Base-by-base conservation (phyloP, 306 rosid genomes). In the Cicer yamashitae region DNA sequence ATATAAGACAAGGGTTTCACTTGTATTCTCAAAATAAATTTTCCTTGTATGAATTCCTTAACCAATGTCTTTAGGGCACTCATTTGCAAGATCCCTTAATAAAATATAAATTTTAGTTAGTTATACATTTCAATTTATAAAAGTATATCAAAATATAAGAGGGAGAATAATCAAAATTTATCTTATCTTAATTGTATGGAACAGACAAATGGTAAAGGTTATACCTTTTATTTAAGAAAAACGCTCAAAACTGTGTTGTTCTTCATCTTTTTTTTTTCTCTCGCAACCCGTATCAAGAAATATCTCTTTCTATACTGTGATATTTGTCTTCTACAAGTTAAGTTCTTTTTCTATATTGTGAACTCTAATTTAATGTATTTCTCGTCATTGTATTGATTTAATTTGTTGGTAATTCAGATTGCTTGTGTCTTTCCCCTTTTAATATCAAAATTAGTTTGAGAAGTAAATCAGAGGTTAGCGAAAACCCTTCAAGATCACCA, bases 391-490 rank as follows among this genome's bases (percentile, higher is more conserved):
- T 38, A 45, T 8, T 74, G 61, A 61, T 74, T 18, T 74, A 45
- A 61, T 73, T 73, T 58, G 39, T 45, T 45, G 70, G 45, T 25
- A 8, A 37, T 73, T 59, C 59, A 59, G 57, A 73, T 60, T 73
- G 30, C 12, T 45, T 59, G 77, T 30, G 17, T 7, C 18, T 73
- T 18, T 10, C 14, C 46, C 38, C n/a, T 73, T 59, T n/a, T 38
- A 53, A 53, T 53, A 52, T 40, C 18, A 22, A 71, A 40, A 71
- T 40, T 71, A 5, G 52, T 53, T 18, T 18, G 20, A 18, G 20
- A 18, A 18, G 20, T 18, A 18, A 18, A 52, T 25, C 7, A 6
- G 17, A 53, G 17, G 38, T 70, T 51, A 14, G 7, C 2, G 12
- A 51, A 37, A 40, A 70, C 30, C 3, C 30, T 12, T 37, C 48